These are phyloP conservation scores for Phoma sp. DNA, from an alignment of 2,329 filamentous ascomycete species.

Conservation along the genomic window DNA sequence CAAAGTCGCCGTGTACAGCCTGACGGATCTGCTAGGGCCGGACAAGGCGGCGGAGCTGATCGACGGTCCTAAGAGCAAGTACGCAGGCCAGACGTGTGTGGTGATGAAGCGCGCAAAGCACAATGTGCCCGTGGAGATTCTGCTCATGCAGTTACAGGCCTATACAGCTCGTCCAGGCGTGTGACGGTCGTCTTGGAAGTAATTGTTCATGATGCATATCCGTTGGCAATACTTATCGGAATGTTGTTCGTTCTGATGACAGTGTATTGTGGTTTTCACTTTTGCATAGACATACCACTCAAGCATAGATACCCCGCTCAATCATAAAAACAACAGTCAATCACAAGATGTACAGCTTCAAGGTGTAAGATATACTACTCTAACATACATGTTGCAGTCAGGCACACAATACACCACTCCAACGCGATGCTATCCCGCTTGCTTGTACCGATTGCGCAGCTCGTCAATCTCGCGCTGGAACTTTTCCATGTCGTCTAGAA, in stretches of 20 bases:
- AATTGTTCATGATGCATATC: not conserved
- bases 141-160: constrained; percentile 42
- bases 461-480: constrained; percentile 50
- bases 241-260: not conserved
- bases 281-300: not conserved
- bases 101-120: constrained; percentile 38
- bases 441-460: constrained; percentile 38
- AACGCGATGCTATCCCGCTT: constrained; percentile 18
- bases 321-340: too few species aligned
- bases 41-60: constrained; percentile 35
- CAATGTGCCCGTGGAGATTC: constrained; percentile 37
- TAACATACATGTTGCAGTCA: too few species aligned
- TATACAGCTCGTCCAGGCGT: constrained; percentile 34
- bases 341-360: too few species aligned
- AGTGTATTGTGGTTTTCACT: not conserved
- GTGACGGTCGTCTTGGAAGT: not conserved
- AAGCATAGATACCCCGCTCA: too few species aligned
- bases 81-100: constrained; percentile 32
- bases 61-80: constrained; percentile 21
- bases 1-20: constrained; percentile 44
- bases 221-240: not conserved
- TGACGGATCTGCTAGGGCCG: constrained; percentile 43
- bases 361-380: too few species aligned
- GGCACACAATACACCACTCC: too few species aligned
- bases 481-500: constrained; percentile 49